A percentile compares a stretch with the other conserved stretches of the same genome.
phyloP scores from a whole-genome alignment of 1,139 yeast genomes.

The Sugiyamaella xylanicola region DNA sequence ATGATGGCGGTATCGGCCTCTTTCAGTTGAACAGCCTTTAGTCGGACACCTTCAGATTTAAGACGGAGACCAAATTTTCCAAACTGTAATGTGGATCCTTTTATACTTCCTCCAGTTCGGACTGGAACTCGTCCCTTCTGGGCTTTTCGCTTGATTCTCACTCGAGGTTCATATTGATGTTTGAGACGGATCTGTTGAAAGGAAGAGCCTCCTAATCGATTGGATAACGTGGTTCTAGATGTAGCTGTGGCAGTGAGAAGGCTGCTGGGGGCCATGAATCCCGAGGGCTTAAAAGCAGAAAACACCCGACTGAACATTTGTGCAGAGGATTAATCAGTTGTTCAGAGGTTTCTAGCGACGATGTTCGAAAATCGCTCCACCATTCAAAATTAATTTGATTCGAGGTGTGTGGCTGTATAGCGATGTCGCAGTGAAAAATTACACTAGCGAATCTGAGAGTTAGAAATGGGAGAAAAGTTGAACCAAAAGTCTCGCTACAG shows the following conservation, averaged over 20 bases:
- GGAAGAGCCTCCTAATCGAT: neutral
- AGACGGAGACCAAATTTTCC: constrained; percentile 89
- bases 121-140: constrained; percentile 95
- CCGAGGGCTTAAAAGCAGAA: constrained; percentile 10
- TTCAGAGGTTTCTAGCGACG: neutral
- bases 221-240: neutral
- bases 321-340: too few species aligned
- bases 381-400: neutral
- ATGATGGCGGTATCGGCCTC: constrained; percentile 88
- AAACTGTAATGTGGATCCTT: constrained; percentile 78
- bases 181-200: constrained; percentile 51
- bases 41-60: constrained; percentile 80
- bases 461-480: too few species aligned
- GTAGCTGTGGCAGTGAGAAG: neutral
- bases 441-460: neutral
- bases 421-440: constrained; percentile 12
- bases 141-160: constrained; percentile 70
- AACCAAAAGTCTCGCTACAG: too few species aligned
- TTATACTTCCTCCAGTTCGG: constrained; percentile 90
- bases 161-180: constrained; percentile 86
- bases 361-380: neutral
- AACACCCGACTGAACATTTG: constrained; percentile 13
- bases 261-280: neutral
- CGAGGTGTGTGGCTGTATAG: neutral
- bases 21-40: constrained; percentile 85